phyloP scores from a whole-genome alignment of 2,329 filamentous ascomycete species.

The Capronia coronata region DNA sequence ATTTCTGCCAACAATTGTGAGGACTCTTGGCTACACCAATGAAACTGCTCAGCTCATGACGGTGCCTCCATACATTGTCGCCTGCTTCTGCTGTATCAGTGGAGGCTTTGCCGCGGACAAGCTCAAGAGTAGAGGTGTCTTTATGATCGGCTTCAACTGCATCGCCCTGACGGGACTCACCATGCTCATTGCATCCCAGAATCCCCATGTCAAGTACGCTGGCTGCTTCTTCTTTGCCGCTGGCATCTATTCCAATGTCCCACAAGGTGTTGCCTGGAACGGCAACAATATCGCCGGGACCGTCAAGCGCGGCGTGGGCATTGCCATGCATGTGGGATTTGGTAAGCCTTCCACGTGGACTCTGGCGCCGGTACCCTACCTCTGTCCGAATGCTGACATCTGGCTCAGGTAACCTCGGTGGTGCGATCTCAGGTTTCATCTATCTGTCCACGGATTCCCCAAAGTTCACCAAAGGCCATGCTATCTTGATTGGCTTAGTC shows the following conservation, averaged over 20 bases:
- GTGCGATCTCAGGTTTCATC: constrained; percentile 54
- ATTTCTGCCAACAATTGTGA: constrained; percentile 56
- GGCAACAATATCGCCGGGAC: constrained; percentile 82
- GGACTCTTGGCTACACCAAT: constrained; percentile 49
- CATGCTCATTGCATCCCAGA: constrained; percentile 61
- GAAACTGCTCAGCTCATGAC: constrained; percentile 59
- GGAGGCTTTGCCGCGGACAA: constrained; percentile 58
- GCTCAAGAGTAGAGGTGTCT: constrained; percentile 53
- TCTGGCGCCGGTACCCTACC: neutral
- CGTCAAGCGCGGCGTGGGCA: constrained; percentile 83
- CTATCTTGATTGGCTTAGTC: constrained; percentile 63
- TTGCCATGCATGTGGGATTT: constrained; percentile 87
- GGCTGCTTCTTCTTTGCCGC: constrained; percentile 77
- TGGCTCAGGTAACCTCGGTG: constrained; percentile 38
- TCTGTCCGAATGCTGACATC: constrained; percentile 1
- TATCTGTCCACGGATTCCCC: constrained; percentile 56
- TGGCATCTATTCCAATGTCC: constrained; percentile 80
- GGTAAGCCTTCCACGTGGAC: constrained; percentile 53
- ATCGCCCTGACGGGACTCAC: constrained; percentile 70
- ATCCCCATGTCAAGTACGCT: constrained; percentile 66
- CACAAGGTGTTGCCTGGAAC: constrained; percentile 82
- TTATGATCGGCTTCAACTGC: constrained; percentile 64
- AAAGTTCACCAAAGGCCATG: constrained; percentile 59
- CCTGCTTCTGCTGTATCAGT: constrained; percentile 49
- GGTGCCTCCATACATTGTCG: constrained; percentile 59